Evolutionary conservation across 208 protist genomes (phyloP).

Genomic region (Naegleria fowleri): DNA sequence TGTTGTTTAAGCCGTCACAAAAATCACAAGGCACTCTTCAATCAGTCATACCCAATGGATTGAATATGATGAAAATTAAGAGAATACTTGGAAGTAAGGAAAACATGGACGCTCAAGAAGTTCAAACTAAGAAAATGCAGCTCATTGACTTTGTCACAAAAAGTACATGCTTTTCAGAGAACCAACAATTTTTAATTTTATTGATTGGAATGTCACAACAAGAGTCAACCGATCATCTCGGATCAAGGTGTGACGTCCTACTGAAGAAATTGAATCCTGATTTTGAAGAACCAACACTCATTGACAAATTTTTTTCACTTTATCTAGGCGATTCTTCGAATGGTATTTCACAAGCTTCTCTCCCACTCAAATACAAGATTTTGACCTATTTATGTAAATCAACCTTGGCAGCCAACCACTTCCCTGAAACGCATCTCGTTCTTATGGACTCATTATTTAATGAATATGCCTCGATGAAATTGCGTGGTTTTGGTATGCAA

Average conservation of each 20-base stretch:
- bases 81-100: not conserved
- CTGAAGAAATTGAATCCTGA: not conserved
- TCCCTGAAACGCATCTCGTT: not conserved
- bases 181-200: not conserved
- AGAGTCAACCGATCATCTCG: not conserved
- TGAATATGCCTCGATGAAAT: not conserved
- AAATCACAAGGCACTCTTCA: not conserved
- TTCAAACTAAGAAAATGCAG: not conserved
- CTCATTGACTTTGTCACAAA: not conserved
- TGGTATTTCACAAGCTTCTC: not conserved
- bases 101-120: not conserved
- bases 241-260: not conserved
- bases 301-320: not conserved
- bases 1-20: not conserved
- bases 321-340: not conserved
- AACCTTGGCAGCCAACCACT: not conserved
- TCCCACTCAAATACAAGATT: not conserved
- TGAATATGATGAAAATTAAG: not conserved
- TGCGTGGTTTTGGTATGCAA: constrained; percentile 3
- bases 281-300: not conserved
- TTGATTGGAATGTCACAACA: not conserved
- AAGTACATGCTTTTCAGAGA: not conserved
- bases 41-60: not conserved
- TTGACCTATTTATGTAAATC: not conserved
- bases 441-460: not conserved